Evolutionary conservation across 2,329 filamentous ascomycete genomes (phyloP).

Genomic region (Cladosporium sp.): DNA sequence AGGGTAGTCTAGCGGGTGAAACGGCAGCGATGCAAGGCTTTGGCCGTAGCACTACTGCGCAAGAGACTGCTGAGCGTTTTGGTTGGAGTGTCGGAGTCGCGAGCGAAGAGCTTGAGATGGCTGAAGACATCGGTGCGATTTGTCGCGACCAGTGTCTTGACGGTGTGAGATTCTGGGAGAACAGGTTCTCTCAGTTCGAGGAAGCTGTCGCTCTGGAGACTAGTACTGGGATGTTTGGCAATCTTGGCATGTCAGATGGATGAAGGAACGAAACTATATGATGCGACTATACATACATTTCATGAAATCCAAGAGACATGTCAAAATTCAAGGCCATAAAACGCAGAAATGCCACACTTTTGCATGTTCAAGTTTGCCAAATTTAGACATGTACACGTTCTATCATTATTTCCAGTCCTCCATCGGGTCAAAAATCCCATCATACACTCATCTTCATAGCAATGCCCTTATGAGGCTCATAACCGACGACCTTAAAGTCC

Average conservation of each 20-base stretch:
- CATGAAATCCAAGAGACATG: no score
- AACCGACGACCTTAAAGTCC: slow-evolving; percentile 82
- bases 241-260: not conserved
- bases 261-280: not conserved
- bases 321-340: no score
- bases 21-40: slow-evolving; percentile 65
- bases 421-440: not conserved
- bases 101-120: slow-evolving; percentile 94
- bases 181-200: slow-evolving; percentile 39
- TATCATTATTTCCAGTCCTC: not conserved
- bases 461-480: slow-evolving; percentile 86
- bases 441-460: slow-evolving; percentile 97
- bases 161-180: slow-evolving; percentile 90
- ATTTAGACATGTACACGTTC: not conserved
- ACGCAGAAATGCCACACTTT: no score
- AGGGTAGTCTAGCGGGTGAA: slow-evolving; percentile 55
- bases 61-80: slow-evolving; percentile 83
- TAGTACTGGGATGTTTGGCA: not conserved
- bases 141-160: slow-evolving; percentile 91
- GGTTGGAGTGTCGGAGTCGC: slow-evolving; percentile 97
- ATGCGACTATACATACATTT: not conserved
- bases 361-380: not conserved
- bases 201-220: not conserved
- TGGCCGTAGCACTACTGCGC: slow-evolving; percentile 81
- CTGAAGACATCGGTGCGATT: slow-evolving; percentile 80